phyloP scores from a whole-genome alignment of 768 basidiomycete genomes.

The Mycena epipterygia region DNA sequence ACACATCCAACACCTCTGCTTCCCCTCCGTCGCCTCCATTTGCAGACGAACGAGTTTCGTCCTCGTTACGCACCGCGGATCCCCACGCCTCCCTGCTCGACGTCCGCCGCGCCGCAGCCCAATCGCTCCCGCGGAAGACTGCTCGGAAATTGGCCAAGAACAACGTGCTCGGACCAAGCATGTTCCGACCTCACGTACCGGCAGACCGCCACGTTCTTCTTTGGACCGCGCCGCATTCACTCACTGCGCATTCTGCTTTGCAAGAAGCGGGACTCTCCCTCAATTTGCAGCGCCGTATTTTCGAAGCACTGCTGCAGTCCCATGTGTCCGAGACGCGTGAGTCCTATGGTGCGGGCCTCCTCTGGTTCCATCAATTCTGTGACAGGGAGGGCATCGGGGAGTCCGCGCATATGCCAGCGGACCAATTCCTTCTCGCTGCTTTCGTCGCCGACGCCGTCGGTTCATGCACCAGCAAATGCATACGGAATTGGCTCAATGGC shows the following conservation, averaged over 20 bases:
- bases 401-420: not conserved
- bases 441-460: conserved; percentile 10
- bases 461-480: not conserved
- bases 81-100: not conserved
- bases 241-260: not conserved
- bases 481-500: not conserved
- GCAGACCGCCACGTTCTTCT: not conserved
- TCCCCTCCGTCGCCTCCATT: not conserved
- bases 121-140: not conserved
- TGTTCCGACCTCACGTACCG: not conserved
- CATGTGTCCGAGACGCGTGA: conserved; percentile 22
- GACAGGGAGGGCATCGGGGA: not conserved
- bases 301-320: not conserved
- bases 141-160: not conserved
- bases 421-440: not conserved
- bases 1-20: too few relatives aligned
- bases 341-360: conserved; percentile 30
- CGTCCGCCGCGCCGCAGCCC: not conserved
- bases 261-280: not conserved
- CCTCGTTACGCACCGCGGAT: not conserved
- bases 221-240: conserved; percentile 1
- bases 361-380: not conserved
- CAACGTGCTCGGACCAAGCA: not conserved
- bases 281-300: not conserved
- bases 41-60: not conserved